Base-by-base conservation (phyloP, 495 filamentous ascomycete genomes). In the Trichoderma reesei region DNA sequence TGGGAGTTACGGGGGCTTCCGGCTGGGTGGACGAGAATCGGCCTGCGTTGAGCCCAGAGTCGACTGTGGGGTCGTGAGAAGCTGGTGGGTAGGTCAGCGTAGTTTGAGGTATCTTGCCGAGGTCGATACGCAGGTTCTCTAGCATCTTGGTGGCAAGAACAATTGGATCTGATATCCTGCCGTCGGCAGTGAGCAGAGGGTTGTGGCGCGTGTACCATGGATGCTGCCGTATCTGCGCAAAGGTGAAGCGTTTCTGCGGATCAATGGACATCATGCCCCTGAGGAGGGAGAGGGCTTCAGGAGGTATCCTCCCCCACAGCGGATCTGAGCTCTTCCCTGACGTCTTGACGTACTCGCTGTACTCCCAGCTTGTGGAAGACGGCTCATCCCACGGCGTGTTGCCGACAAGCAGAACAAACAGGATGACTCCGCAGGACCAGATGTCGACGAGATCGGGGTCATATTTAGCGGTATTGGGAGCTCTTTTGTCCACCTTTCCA, bases 381-480 rank as follows among this genome's bases (percentile, higher is more conserved):
- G 94, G 94, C 70, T 94, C 89, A 69, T 98, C 95, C 94, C 94
- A 99, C 0, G 94, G 94, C 2, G 94, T 99, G 73, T 99, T 99
- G 11, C 94, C 94, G 5, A 92, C 91, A 18, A 99, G 75, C 5
- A 99, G 79, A 46, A 98, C 94, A 70, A 99, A 99, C 9, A 99
- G 79, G 39, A 99, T 94, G 42, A 99, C 90, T 16, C 92, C 94
- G 67, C 91, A 96, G 41, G 92, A 96, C 94, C 94, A 99, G 59
- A 99, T 92, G 69, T 99, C 94, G 38, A 90, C 88, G 61, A 90
- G 76, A 69, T 97, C 88, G 2, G 90, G 86, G 34, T 85, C 82
- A 68, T 99, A 99, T 37, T 90, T 91, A 0, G 72, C 62, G 18
- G 80, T 82, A 66, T 84, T 86, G 14, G 73, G 71, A 1, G 80